phyloP scores from a whole-genome alignment of 495 filamentous ascomycete genomes.

The Talaromyces wortmannii region DNA sequence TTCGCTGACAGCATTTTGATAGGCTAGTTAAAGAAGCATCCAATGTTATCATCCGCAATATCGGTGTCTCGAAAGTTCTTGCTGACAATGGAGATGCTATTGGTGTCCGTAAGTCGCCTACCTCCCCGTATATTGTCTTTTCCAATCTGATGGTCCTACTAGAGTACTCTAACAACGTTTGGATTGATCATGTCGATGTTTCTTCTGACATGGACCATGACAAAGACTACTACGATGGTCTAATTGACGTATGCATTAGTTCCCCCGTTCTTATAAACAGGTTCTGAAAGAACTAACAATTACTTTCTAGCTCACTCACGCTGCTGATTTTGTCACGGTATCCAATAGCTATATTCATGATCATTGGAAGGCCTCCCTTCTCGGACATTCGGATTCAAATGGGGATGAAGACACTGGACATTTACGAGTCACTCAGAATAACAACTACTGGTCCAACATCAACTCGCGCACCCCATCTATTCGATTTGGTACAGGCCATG shows the following conservation, averaged over 20 bases:
- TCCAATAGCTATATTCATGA: conserved; percentile 48
- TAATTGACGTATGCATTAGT: conserved; percentile 45
- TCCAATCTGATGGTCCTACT: background rate
- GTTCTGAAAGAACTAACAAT: background rate
- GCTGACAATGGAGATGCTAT: too few relatives aligned
- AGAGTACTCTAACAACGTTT: conserved; percentile 51
- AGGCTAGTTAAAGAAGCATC: too few relatives aligned
- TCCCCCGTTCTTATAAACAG: too few relatives aligned
- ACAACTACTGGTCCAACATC: conserved; percentile 58
- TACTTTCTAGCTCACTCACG: conserved; percentile 28
- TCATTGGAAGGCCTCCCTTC: conserved; percentile 59
- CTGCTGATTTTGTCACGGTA: conserved; percentile 42
- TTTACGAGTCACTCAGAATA: conserved; percentile 52
- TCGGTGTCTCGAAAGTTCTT: too few relatives aligned
- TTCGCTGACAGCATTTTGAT: too few relatives aligned
- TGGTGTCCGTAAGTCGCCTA: too few relatives aligned
- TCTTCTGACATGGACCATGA: conserved; percentile 45
- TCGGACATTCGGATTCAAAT: conserved; percentile 49
- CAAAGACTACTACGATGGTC: conserved; percentile 65
- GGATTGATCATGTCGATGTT: conserved; percentile 65
- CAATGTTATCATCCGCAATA: too few relatives aligned
- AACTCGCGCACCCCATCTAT: conserved; percentile 53
- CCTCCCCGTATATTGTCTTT: too few relatives aligned
- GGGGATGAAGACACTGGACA: conserved; percentile 41
- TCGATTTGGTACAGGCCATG: conserved; percentile 17